These are phyloP conservation scores for Pachysolen tannophilus DNA, from an alignment of 805 yeast genomes.

Conservation along the genomic window DNA sequence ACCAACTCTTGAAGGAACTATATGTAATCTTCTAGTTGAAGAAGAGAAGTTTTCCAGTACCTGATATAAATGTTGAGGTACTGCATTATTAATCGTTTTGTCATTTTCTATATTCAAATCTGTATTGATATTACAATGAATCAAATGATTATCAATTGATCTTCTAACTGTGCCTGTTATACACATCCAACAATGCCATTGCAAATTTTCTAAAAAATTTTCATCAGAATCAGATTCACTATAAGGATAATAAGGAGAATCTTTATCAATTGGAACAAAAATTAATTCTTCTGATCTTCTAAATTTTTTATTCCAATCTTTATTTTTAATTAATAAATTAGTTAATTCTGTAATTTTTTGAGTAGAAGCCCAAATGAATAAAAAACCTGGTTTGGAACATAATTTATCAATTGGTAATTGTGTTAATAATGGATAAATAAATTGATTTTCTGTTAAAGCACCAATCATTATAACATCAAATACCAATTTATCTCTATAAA, in stretches of 20 bases:
- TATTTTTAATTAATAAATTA: slow-evolving; percentile 35
- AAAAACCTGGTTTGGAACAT: slow-evolving; percentile 78
- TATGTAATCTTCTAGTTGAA: slow-evolving; percentile 76
- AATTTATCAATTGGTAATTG: slow-evolving; percentile 65
- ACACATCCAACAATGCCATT: slow-evolving; percentile 99
- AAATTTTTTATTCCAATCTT: slow-evolving; percentile 53
- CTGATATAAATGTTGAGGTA: slow-evolving; percentile 69
- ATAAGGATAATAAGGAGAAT: slow-evolving; percentile 60
- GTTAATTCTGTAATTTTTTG: slow-evolving; percentile 59
- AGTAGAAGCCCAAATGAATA: slow-evolving; percentile 84
- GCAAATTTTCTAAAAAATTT: slow-evolving; percentile 56
- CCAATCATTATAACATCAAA: slow-evolving; percentile 94
- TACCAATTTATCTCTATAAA: slow-evolving; percentile 42
- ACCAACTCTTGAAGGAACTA: slow-evolving; percentile 70
- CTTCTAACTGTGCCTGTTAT: slow-evolving; percentile 91
- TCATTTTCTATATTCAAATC: slow-evolving; percentile 68
- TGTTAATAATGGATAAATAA: slow-evolving; percentile 51
- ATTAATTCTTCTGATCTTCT: slow-evolving; percentile 87
- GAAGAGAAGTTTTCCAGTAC: slow-evolving; percentile 86
- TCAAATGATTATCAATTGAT: slow-evolving; percentile 72
- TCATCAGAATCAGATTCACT: slow-evolving; percentile 33
- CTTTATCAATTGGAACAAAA: slow-evolving; percentile 61
- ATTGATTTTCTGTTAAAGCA: slow-evolving; percentile 69
- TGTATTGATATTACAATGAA: slow-evolving; percentile 89
- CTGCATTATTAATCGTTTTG: slow-evolving; percentile 33